A percentile compares a stretch with the other conserved stretches of the same genome.
These are phyloP conservation scores for Candida pseudoglaebosa DNA, from an alignment of 805 yeast species.

Conservation along the genomic window DNA sequence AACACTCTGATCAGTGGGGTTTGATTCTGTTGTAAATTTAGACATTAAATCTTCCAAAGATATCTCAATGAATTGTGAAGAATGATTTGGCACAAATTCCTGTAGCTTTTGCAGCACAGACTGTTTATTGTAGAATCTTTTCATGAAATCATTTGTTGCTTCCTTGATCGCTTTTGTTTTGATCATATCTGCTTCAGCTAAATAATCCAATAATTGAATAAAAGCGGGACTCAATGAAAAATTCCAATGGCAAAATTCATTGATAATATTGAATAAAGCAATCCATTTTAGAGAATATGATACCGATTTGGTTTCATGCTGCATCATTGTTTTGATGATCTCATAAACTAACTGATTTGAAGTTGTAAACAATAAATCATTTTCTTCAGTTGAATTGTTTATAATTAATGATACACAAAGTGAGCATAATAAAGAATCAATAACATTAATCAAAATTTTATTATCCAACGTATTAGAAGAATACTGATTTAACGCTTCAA, in stretches of 20 bases:
- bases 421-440: conserved; percentile 16
- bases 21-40: not conserved
- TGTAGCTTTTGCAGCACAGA: not conserved
- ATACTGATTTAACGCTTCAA: conserved; percentile 7
- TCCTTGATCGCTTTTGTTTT: conserved; percentile 7
- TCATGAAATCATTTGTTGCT: not conserved
- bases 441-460: conserved; percentile 11
- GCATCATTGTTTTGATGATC: conserved; percentile 9
- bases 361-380: conserved; percentile 3
- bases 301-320: conserved; percentile 6
- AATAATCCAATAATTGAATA: conserved; percentile 15
- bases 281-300: conserved; percentile 23
- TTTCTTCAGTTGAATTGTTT: conserved; percentile 5
- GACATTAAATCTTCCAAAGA: not conserved
- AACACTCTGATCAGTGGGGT: not conserved
- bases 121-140: not conserved
- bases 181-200: conserved; percentile 10
- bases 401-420: conserved; percentile 12
- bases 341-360: conserved; percentile 6
- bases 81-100: conserved; percentile 1
- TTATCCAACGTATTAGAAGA: conserved; percentile 8
- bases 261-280: conserved; percentile 23
- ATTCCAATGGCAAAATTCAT: conserved; percentile 28
- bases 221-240: conserved; percentile 17
- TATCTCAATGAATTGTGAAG: not conserved